phyloP scores from a whole-genome alignment of 192 early-diverging fungal species.

The Irineochytrium annulatum region DNA sequence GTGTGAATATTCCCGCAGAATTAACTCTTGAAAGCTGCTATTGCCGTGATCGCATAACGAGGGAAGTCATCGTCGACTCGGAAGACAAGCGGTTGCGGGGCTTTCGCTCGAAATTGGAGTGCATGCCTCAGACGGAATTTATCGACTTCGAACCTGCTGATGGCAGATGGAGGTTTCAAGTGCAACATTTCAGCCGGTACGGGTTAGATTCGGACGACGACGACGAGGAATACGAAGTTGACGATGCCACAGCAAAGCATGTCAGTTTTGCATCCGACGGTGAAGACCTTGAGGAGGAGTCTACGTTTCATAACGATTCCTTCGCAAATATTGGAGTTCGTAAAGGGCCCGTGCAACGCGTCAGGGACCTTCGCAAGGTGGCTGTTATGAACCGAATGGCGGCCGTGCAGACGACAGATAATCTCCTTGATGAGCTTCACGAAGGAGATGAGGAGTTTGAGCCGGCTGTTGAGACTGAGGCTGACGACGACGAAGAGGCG shows the following conservation, averaged over 20 bases:
- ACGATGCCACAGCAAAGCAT: too few relatives aligned
- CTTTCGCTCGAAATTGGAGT: conserved; percentile 68
- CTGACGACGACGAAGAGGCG: conserved; percentile 18
- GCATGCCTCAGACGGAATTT: conserved; percentile 74
- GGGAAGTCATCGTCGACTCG: too few relatives aligned
- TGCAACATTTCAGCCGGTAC: conserved; percentile 79
- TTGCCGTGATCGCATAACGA: too few relatives aligned
- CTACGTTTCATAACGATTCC: conserved; percentile 19
- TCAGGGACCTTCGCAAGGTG: conserved; percentile 13
- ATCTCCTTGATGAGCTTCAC: not conserved
- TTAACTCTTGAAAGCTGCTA: conserved; percentile 76
- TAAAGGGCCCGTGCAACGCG: not conserved
- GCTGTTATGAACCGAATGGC: conserved; percentile 9
- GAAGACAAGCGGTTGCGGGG: conserved; percentile 62
- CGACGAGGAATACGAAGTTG: conserved; percentile 10
- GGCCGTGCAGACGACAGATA: not conserved
- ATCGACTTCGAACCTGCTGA: conserved; percentile 64
- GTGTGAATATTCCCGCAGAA: conserved; percentile 78
- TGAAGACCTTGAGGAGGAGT: conserved; percentile 10
- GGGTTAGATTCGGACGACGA: conserved; percentile 60
- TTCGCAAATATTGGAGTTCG: conserved; percentile 22
- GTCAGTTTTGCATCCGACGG: too few relatives aligned
- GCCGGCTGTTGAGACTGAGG: conserved; percentile 9
- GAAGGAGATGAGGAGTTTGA: not conserved
- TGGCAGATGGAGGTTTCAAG: conserved; percentile 87